Evolutionary conservation across 2,329 filamentous ascomycete genomes (phyloP).

Genomic region (Fusarium xylarioides): DNA sequence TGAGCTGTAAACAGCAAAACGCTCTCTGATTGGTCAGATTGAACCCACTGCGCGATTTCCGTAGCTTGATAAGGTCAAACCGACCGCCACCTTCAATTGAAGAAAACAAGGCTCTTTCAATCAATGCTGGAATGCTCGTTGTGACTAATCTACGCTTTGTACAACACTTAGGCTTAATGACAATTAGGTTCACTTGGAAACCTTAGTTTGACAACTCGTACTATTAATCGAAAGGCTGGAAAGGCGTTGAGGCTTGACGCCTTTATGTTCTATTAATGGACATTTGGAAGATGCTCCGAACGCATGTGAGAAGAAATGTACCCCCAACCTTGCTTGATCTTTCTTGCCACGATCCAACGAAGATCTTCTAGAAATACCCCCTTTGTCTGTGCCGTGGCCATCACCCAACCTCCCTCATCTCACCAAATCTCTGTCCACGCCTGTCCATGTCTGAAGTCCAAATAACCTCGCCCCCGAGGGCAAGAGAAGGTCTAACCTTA

Average conservation of each 20-base stretch:
- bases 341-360: background rate
- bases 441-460: background rate
- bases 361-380: background rate
- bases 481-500: background rate
- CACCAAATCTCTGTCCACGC: background rate
- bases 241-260: background rate
- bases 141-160: no score
- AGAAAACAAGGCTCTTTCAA: no score
- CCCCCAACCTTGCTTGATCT: background rate
- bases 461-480: background rate
- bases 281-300: background rate
- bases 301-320: background rate
- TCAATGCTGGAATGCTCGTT: no score
- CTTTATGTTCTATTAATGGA: background rate
- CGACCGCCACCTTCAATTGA: no score
- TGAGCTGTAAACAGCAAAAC: no score
- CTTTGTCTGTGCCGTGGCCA: background rate
- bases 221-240: background rate
- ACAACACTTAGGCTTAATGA: background rate
- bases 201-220: background rate
- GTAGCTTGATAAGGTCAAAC: no score
- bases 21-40: no score
- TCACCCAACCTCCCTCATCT: background rate
- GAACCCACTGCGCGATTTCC: no score
- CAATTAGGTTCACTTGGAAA: background rate